phyloP scores from a whole-genome alignment of 1,284 basidiomycete species.

The Athelia psychrophila region DNA sequence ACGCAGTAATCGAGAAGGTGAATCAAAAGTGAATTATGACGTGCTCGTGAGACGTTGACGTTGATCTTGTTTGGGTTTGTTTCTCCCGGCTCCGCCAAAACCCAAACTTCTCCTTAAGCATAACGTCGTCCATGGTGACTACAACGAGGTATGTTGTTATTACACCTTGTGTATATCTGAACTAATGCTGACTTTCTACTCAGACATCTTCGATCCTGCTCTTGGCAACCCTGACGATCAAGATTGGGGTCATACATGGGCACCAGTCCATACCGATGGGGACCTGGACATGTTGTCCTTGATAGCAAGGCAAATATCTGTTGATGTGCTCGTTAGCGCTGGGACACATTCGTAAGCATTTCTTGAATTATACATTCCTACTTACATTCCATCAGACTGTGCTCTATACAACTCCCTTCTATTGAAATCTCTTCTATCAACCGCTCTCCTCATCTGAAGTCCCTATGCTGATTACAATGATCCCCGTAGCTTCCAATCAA shows the following conservation, averaged over 20 bases:
- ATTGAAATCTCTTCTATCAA: neutral
- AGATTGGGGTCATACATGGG: conserved; percentile 92
- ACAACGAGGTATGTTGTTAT: conserved; percentile 75
- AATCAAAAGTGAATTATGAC: too few species aligned
- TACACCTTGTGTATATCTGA: neutral
- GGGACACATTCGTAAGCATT: conserved; percentile 90
- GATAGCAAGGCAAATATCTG: conserved; percentile 94
- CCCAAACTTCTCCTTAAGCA: too few species aligned
- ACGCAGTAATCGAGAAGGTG: too few species aligned
- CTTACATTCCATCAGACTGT: neutral
- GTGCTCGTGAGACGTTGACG: too few species aligned
- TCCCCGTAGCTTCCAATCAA: conserved; percentile 82
- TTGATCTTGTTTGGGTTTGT: too few species aligned
- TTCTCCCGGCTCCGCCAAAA: too few species aligned
- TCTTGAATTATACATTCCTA: neutral
- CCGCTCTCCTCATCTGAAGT: neutral
- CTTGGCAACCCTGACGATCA: conserved; percentile 82
- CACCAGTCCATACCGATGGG: conserved; percentile 91
- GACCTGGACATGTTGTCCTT: conserved; percentile 87
- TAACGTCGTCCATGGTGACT: conserved; percentile 92
- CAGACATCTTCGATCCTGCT: conserved; percentile 75
- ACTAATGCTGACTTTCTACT: conserved; percentile 37
- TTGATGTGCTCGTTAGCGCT: conserved; percentile 92
- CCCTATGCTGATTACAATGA: neutral
- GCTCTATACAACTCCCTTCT: conserved; percentile 1